A percentile compares a stretch with the other conserved stretches of the same genome.
These are phyloP conservation scores for Sclerotinia subarctica DNA, from an alignment of 2,329 filamentous ascomycete genomes.

Conservation along the genomic window DNA sequence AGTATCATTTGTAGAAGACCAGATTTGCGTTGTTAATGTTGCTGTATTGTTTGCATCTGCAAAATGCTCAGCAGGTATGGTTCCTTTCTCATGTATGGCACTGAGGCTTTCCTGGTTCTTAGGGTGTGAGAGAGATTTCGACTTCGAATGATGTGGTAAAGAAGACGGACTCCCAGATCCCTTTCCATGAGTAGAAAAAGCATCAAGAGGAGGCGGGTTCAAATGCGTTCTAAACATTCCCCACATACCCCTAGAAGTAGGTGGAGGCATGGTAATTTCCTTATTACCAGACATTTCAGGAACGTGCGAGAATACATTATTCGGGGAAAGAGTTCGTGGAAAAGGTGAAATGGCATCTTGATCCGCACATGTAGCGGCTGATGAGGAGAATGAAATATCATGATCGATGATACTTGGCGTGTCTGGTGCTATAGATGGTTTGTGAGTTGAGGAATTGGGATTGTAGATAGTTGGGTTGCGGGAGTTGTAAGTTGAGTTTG, in stretches of 20 bases:
- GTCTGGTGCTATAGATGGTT: background rate
- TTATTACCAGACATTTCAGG: background rate
- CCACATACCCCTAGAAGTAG: background rate
- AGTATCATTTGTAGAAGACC: background rate
- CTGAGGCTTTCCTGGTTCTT: too few relatives aligned
- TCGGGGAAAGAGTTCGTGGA: background rate
- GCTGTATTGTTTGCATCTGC: background rate
- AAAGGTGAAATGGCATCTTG: background rate
- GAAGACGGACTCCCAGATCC: too few relatives aligned
- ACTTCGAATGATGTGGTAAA: background rate
- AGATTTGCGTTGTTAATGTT: constrained; percentile 1
- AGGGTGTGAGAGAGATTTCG: too few relatives aligned
- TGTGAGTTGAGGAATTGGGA: background rate
- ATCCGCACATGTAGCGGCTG: background rate
- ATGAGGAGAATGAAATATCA: background rate
- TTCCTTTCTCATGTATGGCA: background rate
- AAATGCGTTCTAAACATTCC: background rate
- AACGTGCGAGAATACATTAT: background rate
- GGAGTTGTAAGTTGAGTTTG: background rate
- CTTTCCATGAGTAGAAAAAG: background rate
- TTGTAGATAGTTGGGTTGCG: background rate
- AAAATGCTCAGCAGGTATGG: background rate
- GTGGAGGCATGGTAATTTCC: rapidly evolving
- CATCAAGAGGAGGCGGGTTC: background rate
- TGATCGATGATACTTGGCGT: background rate